Evolutionary conservation across 2,329 filamentous ascomycete genomes (phyloP), one percentile per base, ranked within the genome.

Genomic region (Colletotrichum gloeosporioides): DNA sequence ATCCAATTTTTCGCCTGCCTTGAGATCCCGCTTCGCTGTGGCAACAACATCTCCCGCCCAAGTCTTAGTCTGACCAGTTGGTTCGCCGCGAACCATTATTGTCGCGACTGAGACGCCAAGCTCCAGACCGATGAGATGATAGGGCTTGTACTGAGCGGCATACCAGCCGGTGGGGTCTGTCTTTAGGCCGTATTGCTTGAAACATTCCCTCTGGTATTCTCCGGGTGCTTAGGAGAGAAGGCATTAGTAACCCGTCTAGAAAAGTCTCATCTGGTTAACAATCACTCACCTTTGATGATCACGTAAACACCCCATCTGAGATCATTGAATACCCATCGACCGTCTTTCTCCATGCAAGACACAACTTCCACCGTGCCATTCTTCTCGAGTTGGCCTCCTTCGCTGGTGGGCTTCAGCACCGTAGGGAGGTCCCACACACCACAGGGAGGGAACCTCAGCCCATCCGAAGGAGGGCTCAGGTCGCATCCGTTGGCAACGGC

Each of bases 1-100:
- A 75, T 88, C 87, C 1, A 88, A 82, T 80, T 97, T 86, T 80
- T 88, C 87, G 55, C 84, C 86, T 15, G 82, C 82, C 64, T 84
- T 82, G n/a, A 88, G 81, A 72, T 88, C 85, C 12, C 85, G 82
- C 81, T 88, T 88, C 29, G 86, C 86, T 6, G 86, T 88, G 7
- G 87, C 86, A 10, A 88, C 85, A n/a, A 87, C 86, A 77, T 88
- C 86, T 29, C 84, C 86, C 0, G 82, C 81, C 82, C 84, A 88
- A 0, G 84, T 86, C 79, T 84, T 84, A n/a, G 82, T 86, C 77
- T 87, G 59, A 3, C 59, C 59, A 3, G 59, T 62, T 1, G 59
- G 59, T 0, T 62, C 59, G 18, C 59, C 59, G 4, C 59, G 59
- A 6, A 62, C 59, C 59, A 62, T 62, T 27, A 62, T 62, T 6